Evolutionary conservation across 192 early-diverging fungal genomes (phyloP), one percentile per base, ranked within the genome.

Genomic region (Coemansia sp.): DNA sequence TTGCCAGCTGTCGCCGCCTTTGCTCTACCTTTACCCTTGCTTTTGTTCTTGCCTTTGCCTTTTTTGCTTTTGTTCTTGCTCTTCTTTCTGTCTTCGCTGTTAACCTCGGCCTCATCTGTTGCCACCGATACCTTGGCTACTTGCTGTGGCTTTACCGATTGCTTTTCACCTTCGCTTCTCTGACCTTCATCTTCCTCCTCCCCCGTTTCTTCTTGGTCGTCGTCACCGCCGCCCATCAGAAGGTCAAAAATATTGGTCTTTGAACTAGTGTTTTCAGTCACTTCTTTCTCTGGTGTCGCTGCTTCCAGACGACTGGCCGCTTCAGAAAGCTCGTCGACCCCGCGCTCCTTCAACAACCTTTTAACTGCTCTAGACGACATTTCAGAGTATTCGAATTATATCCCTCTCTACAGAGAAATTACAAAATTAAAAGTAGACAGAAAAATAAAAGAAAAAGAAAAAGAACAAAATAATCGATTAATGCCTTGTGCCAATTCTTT

Each of bases 331-430:
- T 82, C 79, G 40, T 82, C 79, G 54, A 77, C 73, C 22, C 74
- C 80, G 64, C 71, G 71, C 68, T 77, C 75, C 51, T 69, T 76
- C 50, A 82, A 25, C 7, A 74, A 52, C 52, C 56, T 66, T 49
- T 60, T 68, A n/a, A 82, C 72, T 55, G 79, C 79, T 28, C 79
- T 63, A 32, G 79, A 82, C 7, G 79, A 82, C 79, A 82, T 82
- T 75, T 60, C 60, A 42, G 25, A 6, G 25, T 2, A 32, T 34
- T 56, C 11, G 40, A 51, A 54, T 54, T 54, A 29, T 30, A 54
- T 29, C 29, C 51, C 16, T 20, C 20, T 22, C 25, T 52, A 45
- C 4, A 25, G 45, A 42, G 11, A 42, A 42, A 60, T 6, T 34
- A 20, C 40, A 42, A 60, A 60, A 60, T 42, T 17, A 40, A 42